These are phyloP conservation scores for Rhizopus stolonifer DNA, from an alignment of 371 early-diverging fungal genomes.

Conservation along the genomic window DNA sequence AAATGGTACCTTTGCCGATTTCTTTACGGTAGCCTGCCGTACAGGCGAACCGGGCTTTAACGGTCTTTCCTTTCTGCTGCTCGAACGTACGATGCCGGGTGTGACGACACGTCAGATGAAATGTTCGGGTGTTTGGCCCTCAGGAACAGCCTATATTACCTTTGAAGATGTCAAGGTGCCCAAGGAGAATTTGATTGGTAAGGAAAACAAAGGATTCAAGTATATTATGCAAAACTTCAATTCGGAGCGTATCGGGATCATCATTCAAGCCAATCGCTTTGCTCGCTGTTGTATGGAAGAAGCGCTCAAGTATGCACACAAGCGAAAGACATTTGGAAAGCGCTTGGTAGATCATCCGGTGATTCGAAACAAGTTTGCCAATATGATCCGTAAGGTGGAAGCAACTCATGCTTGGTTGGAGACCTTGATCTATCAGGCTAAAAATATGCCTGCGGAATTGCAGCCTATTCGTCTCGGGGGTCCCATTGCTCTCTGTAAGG, in stretches of 20 bases:
- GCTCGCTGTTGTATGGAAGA: conserved; percentile 85
- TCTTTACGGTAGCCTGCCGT: conserved; percentile 59
- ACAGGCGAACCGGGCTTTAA: conserved; percentile 80
- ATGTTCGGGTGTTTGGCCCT: conserved; percentile 80
- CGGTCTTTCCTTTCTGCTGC: conserved; percentile 71
- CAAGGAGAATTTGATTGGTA: conserved; percentile 75
- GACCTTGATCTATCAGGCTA: conserved; percentile 46
- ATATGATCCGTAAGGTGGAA: conserved; percentile 75
- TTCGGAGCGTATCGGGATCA: conserved; percentile 75
- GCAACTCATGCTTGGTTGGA: conserved; percentile 75
- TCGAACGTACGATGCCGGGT: conserved; percentile 77
- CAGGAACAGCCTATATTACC: conserved; percentile 72
- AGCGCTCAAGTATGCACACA: conserved; percentile 78
- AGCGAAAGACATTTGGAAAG: conserved; percentile 84
- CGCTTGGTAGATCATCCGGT: conserved; percentile 69
- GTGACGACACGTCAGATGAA: conserved; percentile 79
- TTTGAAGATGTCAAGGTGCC: conserved; percentile 85
- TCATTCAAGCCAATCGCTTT: conserved; percentile 78
- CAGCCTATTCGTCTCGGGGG: conserved; percentile 67
- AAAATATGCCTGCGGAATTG: conserved; percentile 49
- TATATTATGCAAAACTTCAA: conserved; percentile 73
- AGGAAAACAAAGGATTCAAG: conserved; percentile 86
- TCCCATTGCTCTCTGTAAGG: conserved; percentile 69
- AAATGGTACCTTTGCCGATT: conserved; percentile 81
- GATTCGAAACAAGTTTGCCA: conserved; percentile 65